These are phyloP conservation scores for Trichoderma atrobrunneum DNA, from an alignment of 2,329 filamentous ascomycete genomes.

Conservation along the genomic window DNA sequence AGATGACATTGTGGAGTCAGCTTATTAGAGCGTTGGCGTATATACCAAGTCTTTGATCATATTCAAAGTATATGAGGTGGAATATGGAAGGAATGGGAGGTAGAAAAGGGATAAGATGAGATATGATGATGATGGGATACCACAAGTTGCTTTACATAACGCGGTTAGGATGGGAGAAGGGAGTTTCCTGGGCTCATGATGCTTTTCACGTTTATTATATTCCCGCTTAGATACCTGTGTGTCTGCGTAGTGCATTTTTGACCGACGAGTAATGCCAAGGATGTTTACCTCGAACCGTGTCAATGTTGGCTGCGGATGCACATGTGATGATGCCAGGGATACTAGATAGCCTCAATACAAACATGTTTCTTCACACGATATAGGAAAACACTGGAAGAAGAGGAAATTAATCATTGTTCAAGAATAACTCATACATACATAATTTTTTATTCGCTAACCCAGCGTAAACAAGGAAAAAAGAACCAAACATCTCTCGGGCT, in stretches of 20 bases:
- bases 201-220: neutral
- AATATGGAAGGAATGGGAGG: neutral
- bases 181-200: constrained; percentile 16
- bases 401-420: neutral
- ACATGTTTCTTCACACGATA: neutral
- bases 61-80: neutral
- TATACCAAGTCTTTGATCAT: neutral
- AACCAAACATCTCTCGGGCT: neutral
- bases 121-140: constrained; percentile 13
- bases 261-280: neutral
- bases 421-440: neutral
- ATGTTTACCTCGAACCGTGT: neutral
- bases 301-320: neutral
- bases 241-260: neutral
- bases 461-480: neutral
- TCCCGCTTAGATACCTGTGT: constrained; percentile 10
- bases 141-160: constrained; percentile 7
- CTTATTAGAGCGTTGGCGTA: constrained; percentile 43
- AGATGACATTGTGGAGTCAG: constrained; percentile 79
- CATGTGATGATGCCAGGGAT: neutral
- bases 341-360: neutral
- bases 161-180: neutral
- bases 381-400: neutral
- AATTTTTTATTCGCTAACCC: constrained; percentile 14
- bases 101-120: neutral